phyloP scores from a whole-genome alignment of 2,329 filamentous ascomycete genomes.

The Clonostachys byssicola region DNA sequence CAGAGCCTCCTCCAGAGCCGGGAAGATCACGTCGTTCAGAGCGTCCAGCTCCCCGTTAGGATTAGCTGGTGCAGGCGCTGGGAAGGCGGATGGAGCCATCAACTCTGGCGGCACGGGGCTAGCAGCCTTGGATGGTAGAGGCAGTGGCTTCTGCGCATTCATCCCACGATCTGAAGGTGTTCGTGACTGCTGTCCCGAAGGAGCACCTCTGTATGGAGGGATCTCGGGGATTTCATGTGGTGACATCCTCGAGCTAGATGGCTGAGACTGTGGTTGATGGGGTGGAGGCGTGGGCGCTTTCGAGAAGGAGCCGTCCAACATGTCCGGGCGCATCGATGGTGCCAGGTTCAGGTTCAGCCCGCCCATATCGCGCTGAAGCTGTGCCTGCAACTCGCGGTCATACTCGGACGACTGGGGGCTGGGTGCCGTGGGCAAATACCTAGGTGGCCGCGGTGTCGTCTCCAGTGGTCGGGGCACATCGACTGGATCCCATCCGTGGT shows the following conservation, averaged over 20 bases:
- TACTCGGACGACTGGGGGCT: conserved; percentile 51
- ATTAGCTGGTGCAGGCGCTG: conserved; percentile 50
- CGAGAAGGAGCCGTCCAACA: conserved; percentile 11
- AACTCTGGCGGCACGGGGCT: conserved; percentile 21
- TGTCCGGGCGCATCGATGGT: conserved; percentile 4
- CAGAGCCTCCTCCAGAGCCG: conserved; percentile 85
- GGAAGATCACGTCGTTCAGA: conserved; percentile 86
- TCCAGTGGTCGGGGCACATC: conserved; percentile 19
- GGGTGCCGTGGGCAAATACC: conserved; percentile 41
- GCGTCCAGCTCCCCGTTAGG: conserved; percentile 74
- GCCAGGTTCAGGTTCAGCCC: conserved; percentile 42
- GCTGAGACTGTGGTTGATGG: conserved; percentile 24
- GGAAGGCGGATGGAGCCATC: conserved; percentile 44
- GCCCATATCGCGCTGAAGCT: conserved; percentile 60
- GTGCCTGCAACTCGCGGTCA: conserved; percentile 55
- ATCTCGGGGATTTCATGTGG: conserved; percentile 48
- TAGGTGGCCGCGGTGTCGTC: conserved; percentile 38
- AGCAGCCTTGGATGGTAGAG: conserved; percentile 21
- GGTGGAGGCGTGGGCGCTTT: conserved; percentile 24
- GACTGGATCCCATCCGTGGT: conserved; percentile 13
- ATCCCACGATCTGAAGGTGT: conserved; percentile 1
- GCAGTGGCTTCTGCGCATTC: conserved; percentile 11
- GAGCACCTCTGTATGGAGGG: conserved; percentile 44
- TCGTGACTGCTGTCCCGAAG: conserved; percentile 10
- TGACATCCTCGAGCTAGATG: conserved; percentile 29